Conservation (phyloP, 2,329 filamentous ascomycete genomes). For the Arthrobotrys musiformis region DNA sequence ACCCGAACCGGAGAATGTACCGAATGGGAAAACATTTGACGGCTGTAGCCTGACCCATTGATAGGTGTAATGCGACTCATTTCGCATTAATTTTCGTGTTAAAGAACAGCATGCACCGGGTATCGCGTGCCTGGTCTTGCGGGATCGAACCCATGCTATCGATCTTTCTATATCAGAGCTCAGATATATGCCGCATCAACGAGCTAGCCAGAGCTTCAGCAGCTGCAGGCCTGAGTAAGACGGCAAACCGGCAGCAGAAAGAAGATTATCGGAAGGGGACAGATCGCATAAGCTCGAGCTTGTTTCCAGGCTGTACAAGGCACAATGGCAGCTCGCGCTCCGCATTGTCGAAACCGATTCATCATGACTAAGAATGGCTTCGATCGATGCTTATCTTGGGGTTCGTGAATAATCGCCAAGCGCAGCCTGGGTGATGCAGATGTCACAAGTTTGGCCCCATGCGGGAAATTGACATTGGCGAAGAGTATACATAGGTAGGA, state of each 20-base stretch:
- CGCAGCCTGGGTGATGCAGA: background rate
- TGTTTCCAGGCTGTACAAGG: conserved; percentile 22
- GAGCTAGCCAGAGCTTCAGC: background rate
- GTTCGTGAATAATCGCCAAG: background rate
- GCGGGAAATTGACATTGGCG: background rate
- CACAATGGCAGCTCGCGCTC: background rate
- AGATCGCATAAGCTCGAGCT: conserved; percentile 46
- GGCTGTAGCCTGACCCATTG: background rate
- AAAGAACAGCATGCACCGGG: conserved; percentile 15
- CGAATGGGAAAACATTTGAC: background rate
- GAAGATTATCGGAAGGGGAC: conserved; percentile 13
- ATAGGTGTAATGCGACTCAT: background rate
- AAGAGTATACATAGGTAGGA: no score
- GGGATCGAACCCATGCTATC: background rate
- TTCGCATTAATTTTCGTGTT: conserved; percentile 30
- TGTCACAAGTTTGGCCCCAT: background rate
- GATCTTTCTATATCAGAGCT: conserved; percentile 1
- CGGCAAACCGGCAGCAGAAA: conserved; percentile 37
- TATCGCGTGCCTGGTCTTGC: conserved; percentile 31
- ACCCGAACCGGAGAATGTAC: background rate
- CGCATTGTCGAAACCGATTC: background rate
- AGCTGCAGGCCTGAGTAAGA: conserved; percentile 49
- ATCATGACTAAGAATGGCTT: conserved; percentile 19
- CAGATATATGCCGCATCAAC: conserved; percentile 40
- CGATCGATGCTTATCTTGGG: background rate